Base-by-base conservation (phyloP, 2,329 filamentous ascomycete genomes). In the Myotisia sp. region DNA sequence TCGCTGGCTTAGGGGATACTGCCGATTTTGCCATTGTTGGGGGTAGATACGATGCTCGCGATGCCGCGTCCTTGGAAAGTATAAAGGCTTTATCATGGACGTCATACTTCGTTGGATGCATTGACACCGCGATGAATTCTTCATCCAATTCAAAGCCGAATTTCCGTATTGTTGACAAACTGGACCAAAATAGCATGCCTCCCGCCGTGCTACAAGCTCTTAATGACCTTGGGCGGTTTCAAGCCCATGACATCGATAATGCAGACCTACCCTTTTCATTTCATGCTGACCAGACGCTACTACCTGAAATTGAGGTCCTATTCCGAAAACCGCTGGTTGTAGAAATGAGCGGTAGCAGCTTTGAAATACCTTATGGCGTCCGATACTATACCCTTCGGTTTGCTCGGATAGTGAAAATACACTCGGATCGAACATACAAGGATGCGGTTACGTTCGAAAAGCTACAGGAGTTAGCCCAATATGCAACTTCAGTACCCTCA, bases 21-120 rank as follows among this genome's bases (percentile, higher is more conserved):
- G 80, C 80, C 6, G 86, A 93, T 52, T 81, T 93, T 49, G 76
- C 79, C 2, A 67, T 87, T 2, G 62, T 93, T 3, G 85, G 82
- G 0, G 85, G 74, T 4, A 72, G 73, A 12, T 85, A 79, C 45
- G 71, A 84, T 43, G 59, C 77, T 3, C 60, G 65, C 32, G 70
- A 74, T 41, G 79, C 76, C 5, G 65, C 63, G 29, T 60, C 65
- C 5, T 68, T 72, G 30, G 30, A 39, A 2, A 55, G 60, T 3
- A 53, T 76, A 2, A 60, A 62, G 4, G 63, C 65, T 12, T 48
- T 81, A 27, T 67, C 68, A 35, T 92, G 79, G 77, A 92, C 82
- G 3, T 74, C 81, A 33, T 92, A 92, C 48, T 76, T 79, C 47
- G 56, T 92, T 10, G 85, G 75, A 1, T 92, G 83, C 51, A 60